Conservation (phyloP, 108 stramenopile species). For the Skeletonema potamos region DNA sequence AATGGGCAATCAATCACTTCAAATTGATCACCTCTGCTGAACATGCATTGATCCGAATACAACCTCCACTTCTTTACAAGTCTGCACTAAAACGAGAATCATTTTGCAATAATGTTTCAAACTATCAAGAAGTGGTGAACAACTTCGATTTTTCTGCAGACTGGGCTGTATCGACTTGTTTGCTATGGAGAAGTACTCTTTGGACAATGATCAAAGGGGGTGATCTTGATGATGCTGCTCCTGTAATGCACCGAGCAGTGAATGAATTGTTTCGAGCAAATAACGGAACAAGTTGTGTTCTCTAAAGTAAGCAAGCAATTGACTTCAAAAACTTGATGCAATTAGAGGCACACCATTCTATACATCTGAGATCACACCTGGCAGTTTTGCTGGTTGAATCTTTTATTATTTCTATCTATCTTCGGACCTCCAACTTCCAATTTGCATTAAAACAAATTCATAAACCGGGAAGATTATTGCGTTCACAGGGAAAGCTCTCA, state of each 20-base stretch:
- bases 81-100: neutral
- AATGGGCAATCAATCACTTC: neutral
- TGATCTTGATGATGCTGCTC: neutral
- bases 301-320: neutral
- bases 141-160: neutral
- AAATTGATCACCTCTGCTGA: neutral
- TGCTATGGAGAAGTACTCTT: neutral
- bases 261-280: neutral
- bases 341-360: neutral
- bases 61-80: neutral
- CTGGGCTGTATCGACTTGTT: neutral
- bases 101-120: neutral
- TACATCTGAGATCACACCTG: neutral
- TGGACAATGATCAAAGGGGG: neutral
- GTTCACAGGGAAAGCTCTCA: slow-evolving; percentile 94
- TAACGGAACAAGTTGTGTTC: neutral
- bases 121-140: neutral
- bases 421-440: slow-evolving; percentile 29
- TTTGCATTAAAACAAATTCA: slow-evolving; percentile 69
- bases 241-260: neutral
- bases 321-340: neutral
- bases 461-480: slow-evolving; percentile 91
- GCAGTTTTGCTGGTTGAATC: neutral
- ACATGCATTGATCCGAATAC: neutral
- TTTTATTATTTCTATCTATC: neutral